Conservation (phyloP, 352 stramenopile genomes). For the Phytophthora sansomeana region DNA sequence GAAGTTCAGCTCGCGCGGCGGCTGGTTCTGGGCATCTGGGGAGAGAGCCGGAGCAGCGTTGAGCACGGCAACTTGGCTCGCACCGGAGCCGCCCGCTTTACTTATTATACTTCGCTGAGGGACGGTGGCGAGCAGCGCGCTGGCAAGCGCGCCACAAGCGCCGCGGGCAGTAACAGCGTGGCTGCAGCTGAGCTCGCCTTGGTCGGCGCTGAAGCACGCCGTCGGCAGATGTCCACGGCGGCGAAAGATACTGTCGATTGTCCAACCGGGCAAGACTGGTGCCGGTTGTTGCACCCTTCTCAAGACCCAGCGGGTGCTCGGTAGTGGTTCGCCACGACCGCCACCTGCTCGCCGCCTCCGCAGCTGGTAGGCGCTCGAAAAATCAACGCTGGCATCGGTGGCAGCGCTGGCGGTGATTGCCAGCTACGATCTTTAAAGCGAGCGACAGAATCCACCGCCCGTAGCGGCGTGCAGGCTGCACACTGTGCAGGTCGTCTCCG, state of each 20-base stretch:
- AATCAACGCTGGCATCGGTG: constrained; percentile 10
- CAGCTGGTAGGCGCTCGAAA: constrained; percentile 34
- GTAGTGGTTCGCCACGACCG: constrained; percentile 18
- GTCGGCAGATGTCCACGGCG: constrained; percentile 27
- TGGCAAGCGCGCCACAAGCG: constrained; percentile 14
- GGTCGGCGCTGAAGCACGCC: too few relatives aligned
- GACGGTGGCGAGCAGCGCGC: constrained; percentile 8
- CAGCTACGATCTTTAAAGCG: constrained; percentile 15
- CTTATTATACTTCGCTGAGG: not conserved
- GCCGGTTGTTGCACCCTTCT: constrained; percentile 35
- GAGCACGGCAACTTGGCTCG: constrained; percentile 1
- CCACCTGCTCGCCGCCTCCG: not conserved
- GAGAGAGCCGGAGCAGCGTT: constrained; percentile 37
- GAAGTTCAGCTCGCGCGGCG: constrained; percentile 31
- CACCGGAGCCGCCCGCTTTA: too few relatives aligned
- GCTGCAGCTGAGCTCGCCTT: too few relatives aligned
- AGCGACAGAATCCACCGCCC: not conserved
- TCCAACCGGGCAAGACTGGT: constrained; percentile 20
- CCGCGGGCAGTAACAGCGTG: constrained; percentile 7
- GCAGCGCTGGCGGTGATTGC: not conserved
- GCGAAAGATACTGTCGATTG: constrained; percentile 33
- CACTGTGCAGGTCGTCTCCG: too few relatives aligned
- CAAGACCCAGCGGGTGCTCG: constrained; percentile 22
- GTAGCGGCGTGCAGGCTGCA: not conserved
- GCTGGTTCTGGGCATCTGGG: constrained; percentile 35